Conservation (phyloP, 768 basidiomycete genomes). For the Mycena indigotica region DNA sequence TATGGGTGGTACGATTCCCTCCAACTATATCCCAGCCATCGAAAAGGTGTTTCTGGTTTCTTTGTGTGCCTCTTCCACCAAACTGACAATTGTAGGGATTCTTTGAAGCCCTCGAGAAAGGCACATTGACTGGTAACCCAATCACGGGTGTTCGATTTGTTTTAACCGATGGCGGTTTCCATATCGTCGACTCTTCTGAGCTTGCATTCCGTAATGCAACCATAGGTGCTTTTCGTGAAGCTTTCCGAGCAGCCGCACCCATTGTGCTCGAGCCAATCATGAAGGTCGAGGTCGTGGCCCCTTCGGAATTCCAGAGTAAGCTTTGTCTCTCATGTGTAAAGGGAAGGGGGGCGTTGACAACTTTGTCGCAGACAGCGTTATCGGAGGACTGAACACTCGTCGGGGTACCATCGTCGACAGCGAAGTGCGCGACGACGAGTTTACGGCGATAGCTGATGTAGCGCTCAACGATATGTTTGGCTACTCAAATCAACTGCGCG, state of each 20-base stretch:
- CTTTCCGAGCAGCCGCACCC: conserved; percentile 72
- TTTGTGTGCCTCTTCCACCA: not conserved
- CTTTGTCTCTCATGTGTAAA: conserved; percentile 28
- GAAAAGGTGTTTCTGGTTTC: conserved; percentile 65
- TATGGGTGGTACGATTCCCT: conserved; percentile 90
- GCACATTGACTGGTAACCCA: conserved; percentile 82
- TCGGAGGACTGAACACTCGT: conserved; percentile 90
- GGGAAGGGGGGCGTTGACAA: not conserved
- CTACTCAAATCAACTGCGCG: conserved; percentile 90
- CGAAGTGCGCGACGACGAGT: conserved; percentile 96
- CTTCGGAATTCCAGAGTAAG: conserved; percentile 88
- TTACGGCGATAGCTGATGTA: conserved; percentile 88
- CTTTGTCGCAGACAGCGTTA: conserved; percentile 65
- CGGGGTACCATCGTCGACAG: conserved; percentile 94
- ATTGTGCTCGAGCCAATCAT: conserved; percentile 97
- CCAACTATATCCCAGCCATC: conserved; percentile 89
- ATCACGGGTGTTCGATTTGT: conserved; percentile 86
- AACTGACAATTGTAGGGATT: conserved; percentile 67
- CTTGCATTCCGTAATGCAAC: conserved; percentile 91
- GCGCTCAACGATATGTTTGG: conserved; percentile 98
- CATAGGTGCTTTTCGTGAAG: conserved; percentile 91
- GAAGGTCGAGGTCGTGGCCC: conserved; percentile 96
- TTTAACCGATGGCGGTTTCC: conserved; percentile 88
- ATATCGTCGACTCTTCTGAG: conserved; percentile 95
- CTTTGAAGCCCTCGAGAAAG: conserved; percentile 91